Evolutionary conservation across 2,329 filamentous ascomycete genomes (phyloP).

Genomic region (Zopfia rhizophila): DNA sequence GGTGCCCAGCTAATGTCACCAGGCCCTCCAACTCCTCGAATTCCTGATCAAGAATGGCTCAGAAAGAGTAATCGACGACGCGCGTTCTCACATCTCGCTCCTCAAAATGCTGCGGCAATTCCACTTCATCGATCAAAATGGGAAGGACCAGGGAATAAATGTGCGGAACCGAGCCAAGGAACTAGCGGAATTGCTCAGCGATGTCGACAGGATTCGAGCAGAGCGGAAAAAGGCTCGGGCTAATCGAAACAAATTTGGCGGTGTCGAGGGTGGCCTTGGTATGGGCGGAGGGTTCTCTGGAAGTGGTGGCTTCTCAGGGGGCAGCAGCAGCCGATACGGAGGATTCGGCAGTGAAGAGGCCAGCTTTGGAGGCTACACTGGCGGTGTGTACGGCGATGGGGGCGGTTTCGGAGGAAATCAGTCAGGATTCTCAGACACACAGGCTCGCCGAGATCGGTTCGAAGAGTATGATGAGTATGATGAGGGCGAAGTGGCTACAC

Average conservation of each 20-base stretch:
- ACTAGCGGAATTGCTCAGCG: constrained; percentile 88
- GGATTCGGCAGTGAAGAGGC: constrained; percentile 86
- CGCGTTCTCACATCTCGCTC: constrained; percentile 91
- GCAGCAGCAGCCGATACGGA: constrained; percentile 75
- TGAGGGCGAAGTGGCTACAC: constrained; percentile 70
- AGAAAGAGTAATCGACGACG: constrained; percentile 96
- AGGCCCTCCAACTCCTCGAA: constrained; percentile 89
- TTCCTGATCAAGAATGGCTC: constrained; percentile 98
- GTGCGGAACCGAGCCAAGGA: constrained; percentile 97
- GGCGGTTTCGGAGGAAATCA: constrained; percentile 87
- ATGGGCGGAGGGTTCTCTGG: constrained; percentile 64
- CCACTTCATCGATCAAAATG: constrained; percentile 94
- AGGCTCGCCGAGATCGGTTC: constrained; percentile 77
- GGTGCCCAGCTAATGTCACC: constrained; percentile 26
- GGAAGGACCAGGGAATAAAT: constrained; percentile 98
- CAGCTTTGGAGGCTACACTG: constrained; percentile 74
- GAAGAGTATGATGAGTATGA: constrained; percentile 98
- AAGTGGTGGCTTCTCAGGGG: constrained; percentile 75
- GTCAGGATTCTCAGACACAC: constrained; percentile 72
- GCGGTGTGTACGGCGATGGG: constrained; percentile 91
- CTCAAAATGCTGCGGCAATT: constrained; percentile 99
- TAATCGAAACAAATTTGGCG: constrained; percentile 94
- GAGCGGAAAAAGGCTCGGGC: constrained; percentile 87
- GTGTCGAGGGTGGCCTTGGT: constrained; percentile 84
- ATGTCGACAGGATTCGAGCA: constrained; percentile 83